Conservation (phyloP, 1,284 basidiomycete genomes). For the Ganoderma lingzhi region DNA sequence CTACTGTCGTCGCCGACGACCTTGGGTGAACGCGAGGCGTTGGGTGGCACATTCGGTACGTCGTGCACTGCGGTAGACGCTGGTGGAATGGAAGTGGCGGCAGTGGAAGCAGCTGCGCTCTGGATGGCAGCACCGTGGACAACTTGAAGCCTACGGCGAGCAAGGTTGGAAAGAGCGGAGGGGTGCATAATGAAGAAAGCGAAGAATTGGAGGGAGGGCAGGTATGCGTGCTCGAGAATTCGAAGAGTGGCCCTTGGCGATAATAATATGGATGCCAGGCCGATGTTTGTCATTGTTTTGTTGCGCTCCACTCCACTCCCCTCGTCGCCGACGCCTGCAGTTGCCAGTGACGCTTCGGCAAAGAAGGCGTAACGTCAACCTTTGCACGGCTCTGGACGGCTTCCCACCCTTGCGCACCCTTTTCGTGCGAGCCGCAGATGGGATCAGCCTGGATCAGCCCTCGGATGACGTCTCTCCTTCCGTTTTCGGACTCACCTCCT, state of each 20-base stretch:
- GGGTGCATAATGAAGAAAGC: constrained; percentile 2
- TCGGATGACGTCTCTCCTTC: neutral
- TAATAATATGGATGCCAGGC: neutral
- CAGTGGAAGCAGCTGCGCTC: constrained; percentile 4
- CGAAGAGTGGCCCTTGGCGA: neutral
- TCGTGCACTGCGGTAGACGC: constrained; percentile 1
- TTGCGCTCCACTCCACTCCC: constrained; percentile 5
- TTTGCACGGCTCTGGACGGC: neutral
- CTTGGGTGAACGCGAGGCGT: constrained; percentile 8
- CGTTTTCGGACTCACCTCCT: neutral
- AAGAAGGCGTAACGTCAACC: neutral
- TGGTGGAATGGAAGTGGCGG: neutral
- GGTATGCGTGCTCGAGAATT: neutral
- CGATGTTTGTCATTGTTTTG: constrained; percentile 16
- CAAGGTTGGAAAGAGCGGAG: constrained; percentile 4
- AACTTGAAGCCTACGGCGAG: constrained; percentile 6
- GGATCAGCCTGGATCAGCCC: constrained; percentile 3
- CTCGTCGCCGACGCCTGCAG: neutral
- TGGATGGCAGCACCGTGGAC: neutral
- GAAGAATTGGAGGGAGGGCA: neutral
- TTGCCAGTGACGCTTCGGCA: neutral
- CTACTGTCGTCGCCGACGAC: neutral
- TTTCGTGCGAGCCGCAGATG: neutral
- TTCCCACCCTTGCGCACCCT: constrained; percentile 5
- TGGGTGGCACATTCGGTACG: constrained; percentile 27